Conservation (phyloP, 2,329 filamentous ascomycete genomes). For the Colletotrichum brevisporum region DNA sequence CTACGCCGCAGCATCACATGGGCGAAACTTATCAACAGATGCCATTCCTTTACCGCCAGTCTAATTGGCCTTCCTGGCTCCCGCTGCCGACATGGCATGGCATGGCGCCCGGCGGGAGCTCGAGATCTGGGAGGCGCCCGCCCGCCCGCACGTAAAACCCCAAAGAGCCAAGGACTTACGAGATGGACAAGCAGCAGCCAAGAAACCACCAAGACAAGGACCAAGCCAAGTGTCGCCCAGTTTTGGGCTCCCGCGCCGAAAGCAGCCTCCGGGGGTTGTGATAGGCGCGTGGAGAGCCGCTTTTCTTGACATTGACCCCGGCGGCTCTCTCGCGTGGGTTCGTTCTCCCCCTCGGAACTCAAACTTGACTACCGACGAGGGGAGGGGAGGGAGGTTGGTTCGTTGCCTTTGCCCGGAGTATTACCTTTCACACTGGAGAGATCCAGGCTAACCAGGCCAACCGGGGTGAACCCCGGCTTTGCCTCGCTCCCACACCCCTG, state of each 20-base stretch:
- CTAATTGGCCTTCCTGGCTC: not conserved
- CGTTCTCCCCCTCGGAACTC: constrained; percentile 25
- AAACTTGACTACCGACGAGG: constrained; percentile 41
- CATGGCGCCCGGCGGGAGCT: not conserved
- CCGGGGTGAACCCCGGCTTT: constrained; percentile 15
- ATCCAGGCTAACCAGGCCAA: constrained; percentile 14
- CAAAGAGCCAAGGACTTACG: not conserved
- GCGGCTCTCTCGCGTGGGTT: constrained; percentile 28
- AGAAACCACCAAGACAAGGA: constrained; percentile 22
- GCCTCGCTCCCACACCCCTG: not conserved
- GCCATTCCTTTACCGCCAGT: too few species aligned
- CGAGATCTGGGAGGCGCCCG: constrained; percentile 12
- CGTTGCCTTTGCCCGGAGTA: too few species aligned
- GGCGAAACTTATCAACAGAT: not conserved
- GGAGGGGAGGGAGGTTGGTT: constrained; percentile 19
- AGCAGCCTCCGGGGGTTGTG: constrained; percentile 2
- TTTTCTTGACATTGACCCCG: constrained; percentile 30
- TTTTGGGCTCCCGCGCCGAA: constrained; percentile 14
- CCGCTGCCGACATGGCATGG: too few species aligned
- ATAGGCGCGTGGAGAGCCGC: constrained; percentile 27
- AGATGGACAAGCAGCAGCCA: constrained; percentile 28
- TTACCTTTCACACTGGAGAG: not conserved
- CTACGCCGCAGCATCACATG: constrained; percentile 10
- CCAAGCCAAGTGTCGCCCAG: not conserved
- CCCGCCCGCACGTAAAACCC: too few species aligned